phyloP scores from a whole-genome alignment of 2,329 filamentous ascomycete species.

The Grosmannia huntii region DNA sequence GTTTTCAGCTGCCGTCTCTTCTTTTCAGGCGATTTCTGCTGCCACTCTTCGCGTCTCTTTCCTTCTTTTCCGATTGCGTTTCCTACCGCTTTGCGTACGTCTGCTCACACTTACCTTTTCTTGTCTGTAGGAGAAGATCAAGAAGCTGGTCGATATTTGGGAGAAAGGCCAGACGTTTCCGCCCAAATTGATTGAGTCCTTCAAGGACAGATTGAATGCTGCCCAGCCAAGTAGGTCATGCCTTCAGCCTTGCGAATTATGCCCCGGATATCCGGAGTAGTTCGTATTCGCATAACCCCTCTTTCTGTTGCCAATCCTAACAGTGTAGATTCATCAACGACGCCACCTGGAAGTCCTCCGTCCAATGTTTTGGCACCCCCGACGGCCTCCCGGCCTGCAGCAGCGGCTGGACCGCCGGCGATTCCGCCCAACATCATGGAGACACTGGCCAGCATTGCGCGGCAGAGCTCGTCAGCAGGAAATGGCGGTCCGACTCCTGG shows the following conservation, averaged over 20 bases:
- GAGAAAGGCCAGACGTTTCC: slow-evolving; percentile 92
- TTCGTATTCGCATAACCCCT: neutral
- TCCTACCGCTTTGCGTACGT: neutral
- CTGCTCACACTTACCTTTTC: slow-evolving; percentile 23
- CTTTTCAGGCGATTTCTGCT: neutral
- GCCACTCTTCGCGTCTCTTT: neutral
- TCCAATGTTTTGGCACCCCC: slow-evolving; percentile 25
- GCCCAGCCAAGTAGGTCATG: slow-evolving; percentile 48
- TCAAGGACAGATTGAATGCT: slow-evolving; percentile 67
- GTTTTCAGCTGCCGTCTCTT: neutral
- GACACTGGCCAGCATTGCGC: slow-evolving; percentile 67
- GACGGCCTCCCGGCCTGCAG: slow-evolving; percentile 12
- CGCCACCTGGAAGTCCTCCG: slow-evolving; percentile 52
- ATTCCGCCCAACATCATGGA: slow-evolving; percentile 52
- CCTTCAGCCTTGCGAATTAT: slow-evolving; percentile 1
- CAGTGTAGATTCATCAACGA: slow-evolving; percentile 53
- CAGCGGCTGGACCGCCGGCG: slow-evolving; percentile 28
- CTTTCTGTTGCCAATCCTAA: slow-evolving; percentile 5
- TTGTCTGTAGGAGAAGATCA: slow-evolving; percentile 75
- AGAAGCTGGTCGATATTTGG: slow-evolving; percentile 94
- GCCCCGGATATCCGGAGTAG: neutral
- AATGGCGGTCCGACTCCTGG: slow-evolving; percentile 23
- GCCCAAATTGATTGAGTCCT: slow-evolving; percentile 59
- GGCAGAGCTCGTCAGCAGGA: slow-evolving; percentile 47
- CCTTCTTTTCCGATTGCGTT: neutral